Base-by-base conservation (phyloP, 2,329 filamentous ascomycete species). In the Capronia epimyces region DNA sequence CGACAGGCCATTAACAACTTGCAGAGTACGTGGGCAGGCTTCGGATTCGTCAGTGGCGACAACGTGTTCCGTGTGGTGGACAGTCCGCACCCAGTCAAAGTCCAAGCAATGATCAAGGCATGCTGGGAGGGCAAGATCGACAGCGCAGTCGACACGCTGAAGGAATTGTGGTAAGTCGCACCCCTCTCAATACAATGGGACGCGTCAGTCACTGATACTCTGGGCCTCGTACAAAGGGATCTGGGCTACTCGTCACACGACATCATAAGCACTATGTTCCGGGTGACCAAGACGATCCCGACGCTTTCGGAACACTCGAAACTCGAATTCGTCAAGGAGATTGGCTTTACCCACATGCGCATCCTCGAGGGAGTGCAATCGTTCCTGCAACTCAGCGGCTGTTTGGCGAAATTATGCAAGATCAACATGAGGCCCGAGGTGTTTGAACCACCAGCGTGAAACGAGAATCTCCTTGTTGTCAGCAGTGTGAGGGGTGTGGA, bases 221-320 rank as follows among this genome's bases (percentile, higher is more conserved):
- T 20, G 55, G 45, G 7, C 24, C 16, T 16, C 49, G n/a, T 52
- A 79, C 39, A 31, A 31, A 43, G 76, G 79, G 82, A 86, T 54
- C 74, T 97, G 53, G 93, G 93, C 12, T 98, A 98, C 72, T 95
- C 89, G n/a, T 94, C 89, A 62, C 91, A 98, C 72, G 93, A 98
- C 69, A 95, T 98, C 62, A 94, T 98, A 69, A 94, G 87, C 71
- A 98, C 91, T 55, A 98, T 98, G 93, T 97, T 98, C 77, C 84
- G 86, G 65, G 93, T 98, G 53, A 97, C 93, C 40, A 98, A 97
- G 75, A 94, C 89, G 1, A 89, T 97, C 53, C 87, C 88, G 1
- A 89, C 86, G 1, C 74, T 98, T 50, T 93, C 89, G 60, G 93
- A 98, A 71, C 89, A 97, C 69, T 83, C 89, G 13, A 96, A 96